Evolutionary conservation across 2,329 filamentous ascomycete species (phyloP), one percentile per base, ranked within the genome.

Genomic region (Colletotrichum sidae): DNA sequence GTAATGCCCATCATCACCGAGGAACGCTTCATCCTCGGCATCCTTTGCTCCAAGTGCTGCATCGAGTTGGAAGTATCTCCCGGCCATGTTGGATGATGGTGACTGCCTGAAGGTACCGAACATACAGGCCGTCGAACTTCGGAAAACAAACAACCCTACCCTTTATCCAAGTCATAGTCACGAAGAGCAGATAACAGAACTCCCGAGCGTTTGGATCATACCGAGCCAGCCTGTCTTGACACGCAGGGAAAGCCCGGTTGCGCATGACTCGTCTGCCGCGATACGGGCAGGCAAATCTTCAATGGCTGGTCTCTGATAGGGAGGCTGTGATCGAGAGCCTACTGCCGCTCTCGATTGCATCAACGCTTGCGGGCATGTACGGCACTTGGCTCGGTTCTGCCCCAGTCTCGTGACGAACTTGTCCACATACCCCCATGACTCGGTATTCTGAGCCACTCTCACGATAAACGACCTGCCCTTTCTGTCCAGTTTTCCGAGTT

Each of bases 361-460:
- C 13, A 41, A 6, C n/a, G 15, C 35, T n/a, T 41, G 34, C 15
- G 37, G 35, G 50, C 25, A 35, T n/a, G 37, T 11, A 11, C 34
- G 34, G 42, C 34, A 10, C 25, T 38, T 46, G 42, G 33, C 25
- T 49, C 45, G 4, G n/a, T 34, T 13, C 8, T 13, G 41, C 35
- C 38, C 17, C 45, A 9, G 55, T 12, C 54, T 15, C 12, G 15
- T 25, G 15, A 34, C 41, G 44, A 47, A 35, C 33, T n/a, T 34
- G 42, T 39, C 44, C 17, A 15, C 42, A 56, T 6, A 17, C n/a
- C 12, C 12, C 17, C 35, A 44, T 60, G 51, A 60, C 58, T 60
- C 58, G 51, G 8, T n/a, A 13, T 11, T 10, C 52, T n/a, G 25
- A 9, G 11, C 3, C 12, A 11, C 33, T 42, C 15, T 15, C 44